Base-by-base conservation (phyloP, 208 protist genomes). In the Trypanosomatidae sp. region DNA sequence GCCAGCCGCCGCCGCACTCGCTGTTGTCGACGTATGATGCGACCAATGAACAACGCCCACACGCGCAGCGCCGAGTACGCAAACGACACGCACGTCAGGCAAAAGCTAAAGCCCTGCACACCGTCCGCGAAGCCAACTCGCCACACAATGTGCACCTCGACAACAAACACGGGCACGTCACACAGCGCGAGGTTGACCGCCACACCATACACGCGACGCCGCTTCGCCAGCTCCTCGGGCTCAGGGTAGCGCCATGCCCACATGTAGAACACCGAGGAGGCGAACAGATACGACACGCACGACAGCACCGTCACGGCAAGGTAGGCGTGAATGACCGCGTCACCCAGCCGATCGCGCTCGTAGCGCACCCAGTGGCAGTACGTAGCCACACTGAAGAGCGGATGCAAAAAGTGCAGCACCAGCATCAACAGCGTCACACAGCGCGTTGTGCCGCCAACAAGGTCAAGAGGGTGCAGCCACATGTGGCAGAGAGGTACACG, bases 191-290 rank as follows among this genome's bases (percentile, higher is more conserved):
- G 59, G 56, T 92, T 72, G 24, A 88, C 47, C 8, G 56, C 21
- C 37, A 88, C 52, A 40, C 84, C 84, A 44, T 89, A 89, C 6
- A 88, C 71, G 28, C 79, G 66, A 6, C 84, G 72, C 24, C 79
- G 63, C 59, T 81, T 83, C 27, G 84, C 80, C 8, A 88, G 57
- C 43, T 92, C 76, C 56, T 92, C 79, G 16, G 84, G 84, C 57
- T 88, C 72, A 11, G 79, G 79, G 33, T 74, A 92, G 26, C 84
- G 74, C 73, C 76, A 92, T 2, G 84, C 84, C 80, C 84, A 92
- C 84, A 89, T 89, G 66, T 92, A 92, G 42, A 89, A 83, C 21
- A 88, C 65, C 5, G 79, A 89, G 8, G 71, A 55, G 0, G 67
- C 66, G 7, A 88, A 50, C 13, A 89, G 61, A 56, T 83, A 87